Base-by-base conservation (phyloP, 1,139 yeast genomes). In the Taiozyma sp. region DNA sequence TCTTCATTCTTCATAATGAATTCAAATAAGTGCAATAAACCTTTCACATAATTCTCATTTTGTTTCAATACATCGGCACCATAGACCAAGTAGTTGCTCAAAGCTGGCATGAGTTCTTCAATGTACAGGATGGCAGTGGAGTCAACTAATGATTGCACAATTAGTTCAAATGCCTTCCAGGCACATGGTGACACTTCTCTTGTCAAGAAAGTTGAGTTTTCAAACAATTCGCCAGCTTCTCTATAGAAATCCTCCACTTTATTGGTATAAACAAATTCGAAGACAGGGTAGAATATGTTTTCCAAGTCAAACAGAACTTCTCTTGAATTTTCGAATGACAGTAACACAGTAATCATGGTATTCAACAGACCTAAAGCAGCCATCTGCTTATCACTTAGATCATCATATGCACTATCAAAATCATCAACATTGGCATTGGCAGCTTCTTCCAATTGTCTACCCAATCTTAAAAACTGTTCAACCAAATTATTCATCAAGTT, bases 361-460 rank as follows among this genome's bases (percentile, higher is more conserved):
- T 87, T 90, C 59, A 93, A 73, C 32, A 91, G 78, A 36, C 98
- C 97, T 46, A 88, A 70, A 0, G 96, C 97, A 1, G 97, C 92
- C 79, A 88, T 83, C 34, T 87, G 83, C 68, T 92, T 93, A 57
- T 90, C 97, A 32, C 84, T 81, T 55, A 77, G 73, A 49, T 80
- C 83, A 45, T 76, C 80, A 56, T 67, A 69, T 19, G 69, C 71
- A 42, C 71, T 76, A 45, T 71, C 76, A 42, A 74, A 68, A 38
- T 72, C 78, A 52, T 75, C 81, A 43, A 74, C 76, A 38, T 78
- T 82, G 16, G 71, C 71, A 52, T 78, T 73, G 1, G 84, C 69
- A 1, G 84, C 81, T 27, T 80, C 96, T 51, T 81, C 75, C 44
- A 89, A 70, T 59, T 91, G 97, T 42, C 72, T 70, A 1, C 90